phyloP scores from a whole-genome alignment of 148 eudicot species.

The Bassia scoparia region DNA sequence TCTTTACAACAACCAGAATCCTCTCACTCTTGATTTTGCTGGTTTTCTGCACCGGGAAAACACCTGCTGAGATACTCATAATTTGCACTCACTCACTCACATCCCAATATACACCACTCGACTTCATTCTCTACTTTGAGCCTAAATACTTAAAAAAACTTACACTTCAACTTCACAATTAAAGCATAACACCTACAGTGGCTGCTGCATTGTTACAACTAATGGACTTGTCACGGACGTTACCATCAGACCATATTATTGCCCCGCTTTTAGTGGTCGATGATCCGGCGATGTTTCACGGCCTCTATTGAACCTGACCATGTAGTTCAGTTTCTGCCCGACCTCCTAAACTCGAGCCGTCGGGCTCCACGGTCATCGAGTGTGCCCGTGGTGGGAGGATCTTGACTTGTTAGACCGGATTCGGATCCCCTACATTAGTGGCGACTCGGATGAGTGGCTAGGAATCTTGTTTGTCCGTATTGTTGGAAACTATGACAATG shows the following conservation, averaged over 20 bases:
- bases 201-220: constrained; percentile 82
- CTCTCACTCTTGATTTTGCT: neutral
- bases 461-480: constrained; percentile 65
- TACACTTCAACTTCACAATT: too few species aligned
- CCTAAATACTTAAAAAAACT: too few species aligned
- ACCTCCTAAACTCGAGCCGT: constrained; percentile 54
- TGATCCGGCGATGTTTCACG: constrained; percentile 51
- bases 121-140: constrained; percentile 10
- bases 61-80: constrained; percentile 26
- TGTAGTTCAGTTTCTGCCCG: constrained; percentile 68
- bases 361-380: constrained; percentile 70
- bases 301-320: constrained; percentile 57
- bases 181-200: constrained; percentile 40
- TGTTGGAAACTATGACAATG: constrained; percentile 70
- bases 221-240: constrained; percentile 75
- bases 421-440: constrained; percentile 72
- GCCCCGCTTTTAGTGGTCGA: constrained; percentile 60
- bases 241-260: constrained; percentile 83
- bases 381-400: constrained; percentile 47
- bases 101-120: neutral
- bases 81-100: constrained; percentile 8
- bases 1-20: constrained; percentile 13
- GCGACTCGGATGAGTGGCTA: constrained; percentile 71
- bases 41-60: constrained; percentile 41
- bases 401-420: constrained; percentile 51